Conservation (phyloP, 2,329 filamentous ascomycete species). For the Plenodomus biglobosus region DNA sequence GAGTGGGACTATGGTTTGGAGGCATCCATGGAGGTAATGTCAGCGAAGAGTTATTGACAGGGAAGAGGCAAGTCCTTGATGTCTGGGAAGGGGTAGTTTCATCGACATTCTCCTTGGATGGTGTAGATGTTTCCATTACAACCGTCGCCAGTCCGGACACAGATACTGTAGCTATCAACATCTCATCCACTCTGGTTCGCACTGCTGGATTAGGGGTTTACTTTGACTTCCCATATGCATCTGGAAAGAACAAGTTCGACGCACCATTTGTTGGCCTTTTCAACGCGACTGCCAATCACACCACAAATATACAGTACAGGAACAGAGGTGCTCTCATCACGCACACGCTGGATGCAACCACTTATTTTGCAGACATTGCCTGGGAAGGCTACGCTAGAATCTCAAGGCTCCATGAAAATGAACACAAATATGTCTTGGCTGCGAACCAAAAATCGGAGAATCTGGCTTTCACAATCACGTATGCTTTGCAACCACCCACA, state of each 20-base stretch:
- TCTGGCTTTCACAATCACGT: slow-evolving; percentile 30
- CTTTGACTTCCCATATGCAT: slow-evolving; percentile 57
- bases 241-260: slow-evolving; percentile 55
- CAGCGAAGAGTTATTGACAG: slow-evolving; percentile 45
- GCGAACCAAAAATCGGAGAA: slow-evolving; percentile 26
- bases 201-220: slow-evolving; percentile 49
- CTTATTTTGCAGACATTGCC: slow-evolving; percentile 46
- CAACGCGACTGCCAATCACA: slow-evolving; percentile 52
- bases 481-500: slow-evolving; percentile 27
- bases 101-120: slow-evolving; percentile 51
- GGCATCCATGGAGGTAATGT: slow-evolving; percentile 46
- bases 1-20: slow-evolving; percentile 52
- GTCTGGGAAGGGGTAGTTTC: slow-evolving; percentile 52
- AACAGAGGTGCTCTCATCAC: slow-evolving; percentile 44
- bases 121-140: slow-evolving; percentile 45
- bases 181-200: slow-evolving; percentile 48
- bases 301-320: slow-evolving; percentile 40
- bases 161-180: slow-evolving; percentile 50
- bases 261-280: slow-evolving; percentile 58
- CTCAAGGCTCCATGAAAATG: slow-evolving; percentile 35
- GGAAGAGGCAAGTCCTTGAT: slow-evolving; percentile 51
- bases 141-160: slow-evolving; percentile 52
- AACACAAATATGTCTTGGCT: slow-evolving; percentile 51
- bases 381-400: slow-evolving; percentile 45
- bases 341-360: slow-evolving; percentile 49